Conservation (phyloP, 2,329 filamentous ascomycete species). For the Coleophoma crateriformis region DNA sequence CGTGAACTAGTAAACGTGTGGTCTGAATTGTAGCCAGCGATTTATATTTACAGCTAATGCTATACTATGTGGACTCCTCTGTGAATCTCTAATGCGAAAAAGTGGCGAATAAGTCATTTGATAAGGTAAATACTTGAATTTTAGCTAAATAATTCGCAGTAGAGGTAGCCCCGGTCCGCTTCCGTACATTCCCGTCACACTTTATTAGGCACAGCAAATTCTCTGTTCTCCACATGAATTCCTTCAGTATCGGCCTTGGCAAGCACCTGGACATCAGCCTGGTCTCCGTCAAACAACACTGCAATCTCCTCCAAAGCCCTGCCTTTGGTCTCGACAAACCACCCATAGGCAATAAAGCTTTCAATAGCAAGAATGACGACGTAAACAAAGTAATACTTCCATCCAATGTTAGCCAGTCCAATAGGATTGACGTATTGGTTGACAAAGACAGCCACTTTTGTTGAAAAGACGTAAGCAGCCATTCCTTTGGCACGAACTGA, state of each 20-base stretch:
- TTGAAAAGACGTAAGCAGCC: slow-evolving; percentile 35
- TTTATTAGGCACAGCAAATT: neutral
- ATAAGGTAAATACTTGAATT: no score
- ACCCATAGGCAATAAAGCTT: slow-evolving; percentile 7
- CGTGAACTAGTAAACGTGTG: no score
- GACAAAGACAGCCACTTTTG: slow-evolving; percentile 24
- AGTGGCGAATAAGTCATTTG: no score
- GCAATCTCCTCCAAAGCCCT: slow-evolving; percentile 5
- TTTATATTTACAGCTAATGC: no score
- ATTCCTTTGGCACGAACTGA: slow-evolving; percentile 29
- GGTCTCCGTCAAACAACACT: slow-evolving; percentile 3
- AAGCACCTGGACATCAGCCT: slow-evolving; percentile 1
- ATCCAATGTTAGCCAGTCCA: slow-evolving; percentile 31
- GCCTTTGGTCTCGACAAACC: slow-evolving; percentile 5
- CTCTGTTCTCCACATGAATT: neutral
- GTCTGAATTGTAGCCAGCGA: no score
- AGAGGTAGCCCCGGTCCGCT: no score
- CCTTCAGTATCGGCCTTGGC: neutral
- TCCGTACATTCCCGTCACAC: neutral
- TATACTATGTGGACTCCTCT: no score
- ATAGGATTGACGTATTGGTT: slow-evolving; percentile 34
- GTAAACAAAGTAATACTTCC: slow-evolving; percentile 28
- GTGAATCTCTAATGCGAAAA: no score
- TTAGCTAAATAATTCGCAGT: no score
- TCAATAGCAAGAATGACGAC: slow-evolving; percentile 20